Percentiles rank a stretch among this genome's conserved stretches.
Evolutionary conservation across 2,329 filamentous ascomycete genomes (phyloP).

Genomic region (Colletotrichum endophyticum): DNA sequence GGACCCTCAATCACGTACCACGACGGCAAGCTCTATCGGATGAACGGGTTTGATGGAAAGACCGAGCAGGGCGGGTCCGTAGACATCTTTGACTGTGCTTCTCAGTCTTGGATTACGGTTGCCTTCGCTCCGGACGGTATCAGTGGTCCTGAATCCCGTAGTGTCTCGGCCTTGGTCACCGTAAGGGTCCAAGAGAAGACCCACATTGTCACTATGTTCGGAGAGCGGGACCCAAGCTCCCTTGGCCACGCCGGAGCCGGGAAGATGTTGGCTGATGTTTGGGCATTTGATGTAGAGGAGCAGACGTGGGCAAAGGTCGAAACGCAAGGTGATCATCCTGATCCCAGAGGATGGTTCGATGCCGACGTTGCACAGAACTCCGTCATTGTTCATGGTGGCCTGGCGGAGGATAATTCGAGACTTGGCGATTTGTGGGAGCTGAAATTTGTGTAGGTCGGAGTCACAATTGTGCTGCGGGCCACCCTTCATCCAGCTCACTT

Average conservation of each 20-base stretch:
- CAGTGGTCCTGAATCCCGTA: constrained; percentile 33
- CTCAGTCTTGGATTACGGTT: constrained; percentile 29
- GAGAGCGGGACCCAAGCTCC: constrained; percentile 40
- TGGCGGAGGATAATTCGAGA: constrained; percentile 39
- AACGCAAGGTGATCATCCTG: constrained; percentile 27
- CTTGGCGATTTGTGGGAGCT: constrained; percentile 45
- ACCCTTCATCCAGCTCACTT: background rate
- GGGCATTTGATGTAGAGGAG: constrained; percentile 41
- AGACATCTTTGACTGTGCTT: constrained; percentile 46
- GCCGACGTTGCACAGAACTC: constrained; percentile 30
- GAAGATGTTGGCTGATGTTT: constrained; percentile 43
- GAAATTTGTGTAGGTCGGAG: background rate
- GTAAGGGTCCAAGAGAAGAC: constrained; percentile 23
- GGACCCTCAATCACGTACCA: constrained; percentile 53
- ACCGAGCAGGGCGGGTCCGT: constrained; percentile 62
- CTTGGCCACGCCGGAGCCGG: constrained; percentile 44
- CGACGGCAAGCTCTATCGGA: constrained; percentile 54
- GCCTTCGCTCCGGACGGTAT: constrained; percentile 28
- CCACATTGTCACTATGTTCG: constrained; percentile 42
- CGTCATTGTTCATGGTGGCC: constrained; percentile 42
- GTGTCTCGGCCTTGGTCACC: constrained; percentile 32
- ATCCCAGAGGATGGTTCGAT: constrained; percentile 44
- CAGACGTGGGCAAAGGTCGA: constrained; percentile 31
- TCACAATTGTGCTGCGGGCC: background rate
- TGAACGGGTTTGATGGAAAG: constrained; percentile 69